A percentile compares a stretch with the other conserved stretches of the same genome.
Conservation (phyloP, 2,329 filamentous ascomycete species). For the Daldinia sp. region DNA sequence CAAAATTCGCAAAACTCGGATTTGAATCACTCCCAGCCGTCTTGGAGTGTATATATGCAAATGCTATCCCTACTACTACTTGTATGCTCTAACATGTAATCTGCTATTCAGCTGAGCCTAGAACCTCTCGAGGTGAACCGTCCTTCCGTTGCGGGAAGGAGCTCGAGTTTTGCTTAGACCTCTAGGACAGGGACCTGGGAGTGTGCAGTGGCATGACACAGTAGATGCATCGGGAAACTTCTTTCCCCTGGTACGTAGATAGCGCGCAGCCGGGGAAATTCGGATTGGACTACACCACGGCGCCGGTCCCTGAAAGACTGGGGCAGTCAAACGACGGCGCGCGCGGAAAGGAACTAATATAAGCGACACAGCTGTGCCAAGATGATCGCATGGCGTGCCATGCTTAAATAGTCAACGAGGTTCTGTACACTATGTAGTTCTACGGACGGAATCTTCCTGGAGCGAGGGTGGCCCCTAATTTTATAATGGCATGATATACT, state of each 20-base stretch:
- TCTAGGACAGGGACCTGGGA: background rate
- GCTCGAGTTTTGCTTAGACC: background rate
- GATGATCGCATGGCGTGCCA: background rate
- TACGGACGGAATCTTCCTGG: background rate
- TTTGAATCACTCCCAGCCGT: background rate
- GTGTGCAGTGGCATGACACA: background rate
- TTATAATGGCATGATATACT: slow-evolving; percentile 1
- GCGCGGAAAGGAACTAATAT: background rate
- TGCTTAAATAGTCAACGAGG: background rate
- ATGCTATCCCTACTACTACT: background rate
- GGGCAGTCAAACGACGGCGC: slow-evolving; percentile 7
- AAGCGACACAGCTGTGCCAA: background rate
- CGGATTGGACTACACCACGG: background rate
- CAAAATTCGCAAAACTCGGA: background rate
- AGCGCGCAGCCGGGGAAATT: background rate
- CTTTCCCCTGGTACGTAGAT: background rate
- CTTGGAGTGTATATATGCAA: background rate
- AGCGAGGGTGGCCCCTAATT: background rate
- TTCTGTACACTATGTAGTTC: background rate
- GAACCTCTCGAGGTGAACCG: background rate
- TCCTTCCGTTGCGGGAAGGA: background rate
- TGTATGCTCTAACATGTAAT: background rate
- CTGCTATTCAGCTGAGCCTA: background rate
- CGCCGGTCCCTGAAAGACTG: background rate
- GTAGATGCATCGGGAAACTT: background rate